phyloP scores from a whole-genome alignment of 164 flowering plant species.

The Berberis vulgaris region DNA sequence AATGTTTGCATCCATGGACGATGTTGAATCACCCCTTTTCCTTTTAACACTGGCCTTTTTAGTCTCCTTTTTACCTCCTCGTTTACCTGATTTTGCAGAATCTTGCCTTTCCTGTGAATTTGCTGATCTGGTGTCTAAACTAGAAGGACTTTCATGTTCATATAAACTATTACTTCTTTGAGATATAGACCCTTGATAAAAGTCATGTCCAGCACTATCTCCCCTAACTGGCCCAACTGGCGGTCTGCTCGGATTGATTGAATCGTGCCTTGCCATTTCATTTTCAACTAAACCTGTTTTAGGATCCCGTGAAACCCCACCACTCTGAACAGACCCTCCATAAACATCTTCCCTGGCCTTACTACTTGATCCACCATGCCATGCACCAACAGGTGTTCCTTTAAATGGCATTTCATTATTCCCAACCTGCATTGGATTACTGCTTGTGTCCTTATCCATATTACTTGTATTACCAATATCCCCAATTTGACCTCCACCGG shows the following conservation, averaged over 20 bases:
- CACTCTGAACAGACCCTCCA: slow-evolving; percentile 49
- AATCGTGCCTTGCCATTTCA: slow-evolving; percentile 41
- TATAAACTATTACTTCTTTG: slow-evolving; percentile 48
- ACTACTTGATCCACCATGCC: slow-evolving; percentile 21
- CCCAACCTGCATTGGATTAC: slow-evolving; percentile 5
- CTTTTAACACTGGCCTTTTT: slow-evolving; percentile 48
- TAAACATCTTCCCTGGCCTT: slow-evolving; percentile 15
- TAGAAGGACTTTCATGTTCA: slow-evolving; percentile 76
- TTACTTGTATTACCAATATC: slow-evolving; percentile 32
- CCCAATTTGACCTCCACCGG: slow-evolving; percentile 53
- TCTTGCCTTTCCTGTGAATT: slow-evolving; percentile 63
- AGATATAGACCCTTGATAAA: slow-evolving; percentile 50
- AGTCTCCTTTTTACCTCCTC: slow-evolving; percentile 35
- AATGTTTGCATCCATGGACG: slow-evolving; percentile 24
- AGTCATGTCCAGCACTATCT: slow-evolving; percentile 35
- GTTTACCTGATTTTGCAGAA: slow-evolving; percentile 30
- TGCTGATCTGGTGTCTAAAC: slow-evolving; percentile 63
- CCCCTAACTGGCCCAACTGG: slow-evolving; percentile 43
- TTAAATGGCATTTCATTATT: slow-evolving; percentile 10
- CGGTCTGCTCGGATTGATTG: slow-evolving; percentile 37
- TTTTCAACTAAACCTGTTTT: slow-evolving; percentile 34
- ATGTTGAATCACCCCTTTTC: slow-evolving; percentile 49
- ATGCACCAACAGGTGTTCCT: slow-evolving; percentile 16
- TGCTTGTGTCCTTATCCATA: slow-evolving; percentile 14
- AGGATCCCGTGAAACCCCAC: slow-evolving; percentile 37